Evolutionary conservation across 2,329 filamentous ascomycete species (phyloP).

Genomic region (Scorias spongiosa): DNA sequence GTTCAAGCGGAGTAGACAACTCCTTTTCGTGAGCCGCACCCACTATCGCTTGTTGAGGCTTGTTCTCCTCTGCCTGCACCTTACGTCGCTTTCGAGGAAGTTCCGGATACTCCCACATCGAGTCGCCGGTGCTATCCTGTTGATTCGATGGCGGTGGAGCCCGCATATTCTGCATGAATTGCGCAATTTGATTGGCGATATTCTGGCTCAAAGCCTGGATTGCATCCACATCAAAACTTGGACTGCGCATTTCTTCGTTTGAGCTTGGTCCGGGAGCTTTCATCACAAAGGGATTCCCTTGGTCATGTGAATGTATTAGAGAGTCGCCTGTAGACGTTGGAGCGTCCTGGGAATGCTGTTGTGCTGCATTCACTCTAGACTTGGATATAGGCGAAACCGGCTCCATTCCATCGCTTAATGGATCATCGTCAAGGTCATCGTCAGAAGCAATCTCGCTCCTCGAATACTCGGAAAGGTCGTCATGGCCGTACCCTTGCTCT

Average conservation of each 20-base stretch:
- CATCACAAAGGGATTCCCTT: background rate
- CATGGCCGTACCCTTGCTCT: conserved; percentile 16
- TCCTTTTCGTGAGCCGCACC: too few species aligned
- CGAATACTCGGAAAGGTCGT: conserved; percentile 23
- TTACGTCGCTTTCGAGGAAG: conserved; percentile 6
- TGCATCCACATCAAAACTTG: conserved; percentile 8
- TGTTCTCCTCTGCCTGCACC: background rate
- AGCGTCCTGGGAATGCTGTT: background rate
- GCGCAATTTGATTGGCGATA: conserved; percentile 20
- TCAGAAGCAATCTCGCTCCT: conserved; percentile 14
- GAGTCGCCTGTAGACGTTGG: background rate
- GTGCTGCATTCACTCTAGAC: background rate
- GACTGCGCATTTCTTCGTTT: background rate
- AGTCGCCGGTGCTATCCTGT: conserved; percentile 6
- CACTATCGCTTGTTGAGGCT: too few species aligned
- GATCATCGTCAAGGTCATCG: conserved; percentile 1
- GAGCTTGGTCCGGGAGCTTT: background rate
- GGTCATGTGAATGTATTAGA: background rate
- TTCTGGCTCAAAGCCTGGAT: conserved; percentile 20
- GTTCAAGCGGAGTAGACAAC: too few species aligned
- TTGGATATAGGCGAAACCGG: background rate
- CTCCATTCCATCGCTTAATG: background rate
- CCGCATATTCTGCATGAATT: conserved; percentile 11
- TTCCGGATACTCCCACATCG: conserved; percentile 15
- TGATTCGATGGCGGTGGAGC: conserved; percentile 2